phyloP scores from a whole-genome alignment of 2,329 filamentous ascomycete species.

The Scedosporium aurantiacum region DNA sequence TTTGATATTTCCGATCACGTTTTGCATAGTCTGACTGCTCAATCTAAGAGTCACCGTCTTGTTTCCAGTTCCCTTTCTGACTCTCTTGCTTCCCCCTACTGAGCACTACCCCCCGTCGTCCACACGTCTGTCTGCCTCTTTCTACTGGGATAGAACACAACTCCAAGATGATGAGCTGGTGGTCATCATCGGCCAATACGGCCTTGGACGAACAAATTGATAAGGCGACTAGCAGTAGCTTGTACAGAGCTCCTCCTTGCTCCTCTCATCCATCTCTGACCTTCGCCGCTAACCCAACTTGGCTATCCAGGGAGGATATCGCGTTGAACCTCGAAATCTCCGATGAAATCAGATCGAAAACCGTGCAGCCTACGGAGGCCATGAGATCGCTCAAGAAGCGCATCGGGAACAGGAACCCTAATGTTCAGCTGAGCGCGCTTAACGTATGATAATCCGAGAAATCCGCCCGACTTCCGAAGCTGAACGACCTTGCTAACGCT shows the following conservation, averaged over 20 bases:
- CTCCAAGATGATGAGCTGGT: conserved; percentile 72
- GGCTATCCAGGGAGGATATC: conserved; percentile 68
- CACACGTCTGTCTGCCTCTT: neutral
- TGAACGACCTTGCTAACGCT: neutral
- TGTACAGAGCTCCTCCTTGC: conserved; percentile 45
- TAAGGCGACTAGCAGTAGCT: conserved; percentile 83
- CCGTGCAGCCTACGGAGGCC: conserved; percentile 91
- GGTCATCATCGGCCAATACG: conserved; percentile 83
- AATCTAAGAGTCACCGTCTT: neutral
- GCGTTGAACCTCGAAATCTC: conserved; percentile 96
- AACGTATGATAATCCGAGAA: conserved; percentile 46
- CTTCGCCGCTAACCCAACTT: conserved; percentile 10
- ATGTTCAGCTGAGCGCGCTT: conserved; percentile 87
- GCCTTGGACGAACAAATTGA: conserved; percentile 96
- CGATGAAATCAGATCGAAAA: conserved; percentile 94
- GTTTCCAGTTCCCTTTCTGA: neutral
- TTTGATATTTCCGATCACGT: neutral
- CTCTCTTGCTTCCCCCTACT: neutral
- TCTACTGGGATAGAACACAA: neutral
- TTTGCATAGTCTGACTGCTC: no score
- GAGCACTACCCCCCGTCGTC: neutral
- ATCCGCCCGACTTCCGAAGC: neutral
- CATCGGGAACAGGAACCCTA: conserved; percentile 96
- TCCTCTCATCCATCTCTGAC: conserved; percentile 2
- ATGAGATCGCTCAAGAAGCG: conserved; percentile 93